These are phyloP conservation scores for Sanghuangporus weigelae DNA, from an alignment of 1,284 basidiomycete genomes.

Conservation along the genomic window DNA sequence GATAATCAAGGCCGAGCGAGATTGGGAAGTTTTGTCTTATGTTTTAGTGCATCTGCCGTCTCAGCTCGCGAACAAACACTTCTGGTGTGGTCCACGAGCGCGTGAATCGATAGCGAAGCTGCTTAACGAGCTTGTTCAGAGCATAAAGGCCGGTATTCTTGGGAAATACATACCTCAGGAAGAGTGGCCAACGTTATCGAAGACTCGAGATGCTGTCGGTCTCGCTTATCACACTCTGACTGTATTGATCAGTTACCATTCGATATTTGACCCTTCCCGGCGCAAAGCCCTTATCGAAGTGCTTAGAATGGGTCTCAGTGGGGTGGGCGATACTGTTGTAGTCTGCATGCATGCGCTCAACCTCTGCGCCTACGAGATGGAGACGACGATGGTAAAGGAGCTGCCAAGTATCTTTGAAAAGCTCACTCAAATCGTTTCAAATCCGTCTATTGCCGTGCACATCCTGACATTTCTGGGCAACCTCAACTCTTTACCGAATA, in stretches of 20 bases:
- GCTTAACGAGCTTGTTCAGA: constrained; percentile 64
- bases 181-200: constrained; percentile 58
- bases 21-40: constrained; percentile 95
- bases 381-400: constrained; percentile 77
- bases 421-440: constrained; percentile 92
- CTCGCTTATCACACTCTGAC: constrained; percentile 86
- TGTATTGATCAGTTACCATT: constrained; percentile 85
- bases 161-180: constrained; percentile 48
- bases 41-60: constrained; percentile 87
- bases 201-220: constrained; percentile 81
- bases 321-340: constrained; percentile 77
- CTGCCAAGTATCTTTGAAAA: constrained; percentile 83
- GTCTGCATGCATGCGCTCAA: constrained; percentile 91
- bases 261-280: constrained; percentile 69
- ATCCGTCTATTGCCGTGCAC: constrained; percentile 90
- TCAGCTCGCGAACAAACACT: constrained; percentile 93
- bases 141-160: constrained; percentile 58
- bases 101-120: constrained; percentile 61
- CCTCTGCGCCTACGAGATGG: constrained; percentile 86
- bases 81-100: constrained; percentile 89
- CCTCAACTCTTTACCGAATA: constrained; percentile 71
- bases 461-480: constrained; percentile 92
- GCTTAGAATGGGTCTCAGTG: constrained; percentile 79
- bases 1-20: constrained; percentile 72
- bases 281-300: constrained; percentile 78